These are phyloP conservation scores for Aristolochia californica DNA, from an alignment of 164 flowering plant genomes.

Conservation along the genomic window DNA sequence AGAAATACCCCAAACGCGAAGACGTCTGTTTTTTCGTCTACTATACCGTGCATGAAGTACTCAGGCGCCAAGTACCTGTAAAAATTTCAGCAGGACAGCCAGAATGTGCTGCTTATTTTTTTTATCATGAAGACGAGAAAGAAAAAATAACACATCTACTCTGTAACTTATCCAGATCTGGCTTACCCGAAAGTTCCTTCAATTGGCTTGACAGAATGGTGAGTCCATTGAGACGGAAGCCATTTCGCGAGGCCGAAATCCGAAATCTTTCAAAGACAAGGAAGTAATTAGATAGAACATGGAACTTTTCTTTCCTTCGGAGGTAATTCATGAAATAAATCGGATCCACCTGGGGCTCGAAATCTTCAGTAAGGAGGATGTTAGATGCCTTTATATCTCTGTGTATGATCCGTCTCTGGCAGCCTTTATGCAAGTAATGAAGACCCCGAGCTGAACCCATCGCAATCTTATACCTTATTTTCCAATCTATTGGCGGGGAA, in stretches of 20 bases:
- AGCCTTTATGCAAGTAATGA: conserved; percentile 79
- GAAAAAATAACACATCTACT: too few species aligned
- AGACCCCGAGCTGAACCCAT: conserved; percentile 71
- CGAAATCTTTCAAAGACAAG: conserved; percentile 42
- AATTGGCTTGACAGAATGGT: conserved; percentile 80
- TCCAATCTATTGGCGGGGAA: conserved; percentile 56
- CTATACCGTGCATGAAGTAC: conserved; percentile 92
- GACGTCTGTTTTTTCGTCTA: conserved; percentile 95
- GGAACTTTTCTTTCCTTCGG: too few species aligned
- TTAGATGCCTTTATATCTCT: conserved; percentile 88
- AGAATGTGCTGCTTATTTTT: not conserved
- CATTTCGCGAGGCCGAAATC: conserved; percentile 97
- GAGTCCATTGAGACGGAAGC: conserved; percentile 95
- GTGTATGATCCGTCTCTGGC: conserved; percentile 89
- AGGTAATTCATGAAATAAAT: not conserved
- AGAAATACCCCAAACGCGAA: conserved; percentile 88
- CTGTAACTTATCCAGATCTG: not conserved
- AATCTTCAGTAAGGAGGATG: conserved; percentile 61
- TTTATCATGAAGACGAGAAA: too few species aligned
- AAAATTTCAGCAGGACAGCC: not conserved
- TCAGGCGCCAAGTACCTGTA: conserved; percentile 88
- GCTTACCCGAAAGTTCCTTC: conserved; percentile 94
- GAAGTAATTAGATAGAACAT: not conserved
- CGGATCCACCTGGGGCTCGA: conserved; percentile 64
- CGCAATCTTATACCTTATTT: conserved; percentile 59